These are phyloP conservation scores for Lobosporangium transversale DNA, from an alignment of 192 early-diverging fungal genomes.

Conservation along the genomic window DNA sequence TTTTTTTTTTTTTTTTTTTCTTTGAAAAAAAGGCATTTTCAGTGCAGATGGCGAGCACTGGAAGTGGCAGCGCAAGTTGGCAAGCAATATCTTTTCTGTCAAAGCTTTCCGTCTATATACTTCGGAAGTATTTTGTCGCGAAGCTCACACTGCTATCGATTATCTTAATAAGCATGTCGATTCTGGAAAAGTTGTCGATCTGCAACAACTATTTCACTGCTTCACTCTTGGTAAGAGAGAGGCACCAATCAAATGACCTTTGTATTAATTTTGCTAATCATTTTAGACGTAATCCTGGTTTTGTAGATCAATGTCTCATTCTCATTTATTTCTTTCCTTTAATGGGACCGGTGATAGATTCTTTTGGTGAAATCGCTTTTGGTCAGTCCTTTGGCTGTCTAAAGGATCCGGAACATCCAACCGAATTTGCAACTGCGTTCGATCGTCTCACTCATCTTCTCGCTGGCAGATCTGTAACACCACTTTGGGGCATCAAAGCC, in stretches of 20 bases:
- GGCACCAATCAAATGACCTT: too few species aligned
- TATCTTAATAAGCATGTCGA: conserved; percentile 26
- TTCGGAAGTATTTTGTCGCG: conserved; percentile 28
- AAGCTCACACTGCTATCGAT: conserved; percentile 13
- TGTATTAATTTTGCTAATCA: too few species aligned
- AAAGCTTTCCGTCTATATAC: conserved; percentile 45
- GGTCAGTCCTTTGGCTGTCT: conserved; percentile 39
- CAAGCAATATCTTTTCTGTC: conserved; percentile 37
- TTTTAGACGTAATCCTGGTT: too few species aligned
- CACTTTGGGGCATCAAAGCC: conserved; percentile 29
- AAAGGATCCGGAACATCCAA: conserved; percentile 17
- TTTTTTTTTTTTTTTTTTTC: neutral
- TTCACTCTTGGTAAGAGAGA: conserved; percentile 47
- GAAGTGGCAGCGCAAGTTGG: conserved; percentile 36
- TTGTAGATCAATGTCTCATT: neutral
- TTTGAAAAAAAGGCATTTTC: conserved; percentile 28
- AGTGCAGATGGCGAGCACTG: conserved; percentile 38
- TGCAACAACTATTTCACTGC: conserved; percentile 53
- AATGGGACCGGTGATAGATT: conserved; percentile 8
- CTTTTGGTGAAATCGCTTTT: conserved; percentile 44
- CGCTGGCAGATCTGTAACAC: conserved; percentile 16
- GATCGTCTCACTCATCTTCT: conserved; percentile 55
- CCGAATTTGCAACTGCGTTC: conserved; percentile 63
- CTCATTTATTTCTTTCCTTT: neutral
- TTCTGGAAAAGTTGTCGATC: conserved; percentile 37